Conservation (phyloP, 2,329 filamentous ascomycete species). For the Sclerotinia sclerotiorum region DNA sequence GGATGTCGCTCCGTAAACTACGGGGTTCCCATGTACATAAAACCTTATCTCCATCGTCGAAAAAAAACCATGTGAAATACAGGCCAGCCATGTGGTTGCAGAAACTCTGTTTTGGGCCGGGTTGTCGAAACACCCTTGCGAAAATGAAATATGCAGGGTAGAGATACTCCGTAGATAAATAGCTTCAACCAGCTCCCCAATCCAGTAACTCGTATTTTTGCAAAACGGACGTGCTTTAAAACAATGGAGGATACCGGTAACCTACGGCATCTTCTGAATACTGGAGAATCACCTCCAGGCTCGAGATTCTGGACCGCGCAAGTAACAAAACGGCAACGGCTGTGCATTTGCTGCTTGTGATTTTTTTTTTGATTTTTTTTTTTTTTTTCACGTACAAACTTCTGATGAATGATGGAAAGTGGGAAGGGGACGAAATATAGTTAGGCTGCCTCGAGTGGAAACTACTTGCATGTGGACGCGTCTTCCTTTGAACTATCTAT, state of each 20-base stretch:
- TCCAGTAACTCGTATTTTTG: constrained; percentile 1
- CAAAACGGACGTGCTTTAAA: constrained; percentile 4
- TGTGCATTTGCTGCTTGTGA: neutral
- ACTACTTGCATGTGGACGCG: neutral
- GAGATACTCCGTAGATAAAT: neutral
- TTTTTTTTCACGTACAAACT: constrained; percentile 8
- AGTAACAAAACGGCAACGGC: neutral
- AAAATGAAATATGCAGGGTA: neutral
- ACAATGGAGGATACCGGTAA: neutral
- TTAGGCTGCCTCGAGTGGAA: neutral
- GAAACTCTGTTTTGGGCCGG: neutral
- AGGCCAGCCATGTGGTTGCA: constrained; percentile 13
- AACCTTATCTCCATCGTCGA: neutral
- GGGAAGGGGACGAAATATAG: neutral
- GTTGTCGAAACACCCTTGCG: neutral
- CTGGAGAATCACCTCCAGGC: neutral
- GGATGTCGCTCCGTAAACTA: neutral
- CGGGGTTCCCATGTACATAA: neutral
- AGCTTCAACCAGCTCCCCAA: neutral
- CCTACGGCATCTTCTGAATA: neutral
- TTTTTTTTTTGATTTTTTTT: neutral
- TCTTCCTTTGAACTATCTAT: neutral
- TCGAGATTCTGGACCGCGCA: neutral
- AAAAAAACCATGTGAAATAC: neutral
- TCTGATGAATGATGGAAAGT: neutral